Base-by-base conservation (phyloP, 2,329 filamentous ascomycete genomes). In the Pseudocercospora eumusae region DNA sequence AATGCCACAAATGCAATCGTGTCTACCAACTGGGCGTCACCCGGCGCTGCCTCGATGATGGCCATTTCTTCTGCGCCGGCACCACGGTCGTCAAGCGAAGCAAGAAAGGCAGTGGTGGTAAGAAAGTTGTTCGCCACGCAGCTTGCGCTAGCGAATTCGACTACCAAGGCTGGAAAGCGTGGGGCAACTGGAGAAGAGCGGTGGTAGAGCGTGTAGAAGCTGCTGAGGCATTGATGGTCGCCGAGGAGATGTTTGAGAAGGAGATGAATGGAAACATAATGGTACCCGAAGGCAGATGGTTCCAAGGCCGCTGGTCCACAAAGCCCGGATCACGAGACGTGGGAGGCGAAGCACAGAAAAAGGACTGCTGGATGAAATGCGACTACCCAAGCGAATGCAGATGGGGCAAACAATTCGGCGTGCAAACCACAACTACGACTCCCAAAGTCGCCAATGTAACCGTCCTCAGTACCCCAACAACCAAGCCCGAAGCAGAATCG, bases 31-130 rank as follows among this genome's bases (percentile, higher is more conserved):
- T 85, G 2, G 78, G 76, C 20, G 78, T 78, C 1, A 85, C 83
- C 0, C 78, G 80, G 0, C 79, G 83, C 57, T 84, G 82, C 62
- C 78, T 84, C 7, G 75, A 81, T 50, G 82, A 84, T 65, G 82
- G 83, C 1, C 83, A 85, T 69, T 73, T 74, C 62, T 84, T 83
- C 75, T 85, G 83, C 74, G 73, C 80, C 3, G 82, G 82, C 63
- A 77, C 70, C 0, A 79, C 77, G 0, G 72, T 74, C 0, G 66
- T 77, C 18, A 77, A 76, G 31, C 63, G 62, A 6, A 75, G 73
- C 65, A 73, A 75, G 31, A 66, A 52, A 25, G 70, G 44, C 62
- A 68, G 69, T 11, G 72, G 69, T 40, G 18, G 52, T 1, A 54
- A 36, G 15, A 40, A 20, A 23, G 63, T 70, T 11, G 68, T 73